Percentiles rank a stretch among this genome's conserved stretches.
Evolutionary conservation across 495 filamentous ascomycete genomes (phyloP).

Genomic region (Aspergillus cavernicola): DNA sequence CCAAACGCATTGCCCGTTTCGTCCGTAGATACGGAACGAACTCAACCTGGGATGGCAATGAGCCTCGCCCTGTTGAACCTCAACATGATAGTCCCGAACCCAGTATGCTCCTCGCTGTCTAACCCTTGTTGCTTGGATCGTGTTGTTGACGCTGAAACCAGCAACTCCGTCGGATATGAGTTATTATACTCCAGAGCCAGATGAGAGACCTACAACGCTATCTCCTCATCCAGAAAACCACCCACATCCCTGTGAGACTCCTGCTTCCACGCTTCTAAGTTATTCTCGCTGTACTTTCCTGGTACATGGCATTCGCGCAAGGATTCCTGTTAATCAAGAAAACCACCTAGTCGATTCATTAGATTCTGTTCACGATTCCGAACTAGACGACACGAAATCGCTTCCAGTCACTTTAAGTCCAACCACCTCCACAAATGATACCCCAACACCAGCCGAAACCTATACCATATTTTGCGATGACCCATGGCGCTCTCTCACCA

Average conservation of each 20-base stretch:
- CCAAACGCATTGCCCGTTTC: constrained; percentile 39
- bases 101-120: constrained; percentile 19
- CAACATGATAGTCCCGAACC: constrained; percentile 31
- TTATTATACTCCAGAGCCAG: constrained; percentile 39
- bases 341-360: constrained; percentile 9
- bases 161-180: constrained; percentile 44
- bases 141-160: constrained; percentile 12
- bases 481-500: constrained; percentile 11
- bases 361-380: constrained; percentile 13
- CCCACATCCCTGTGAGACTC: constrained; percentile 29
- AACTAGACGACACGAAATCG: constrained; percentile 11
- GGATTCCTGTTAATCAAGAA: constrained; percentile 7
- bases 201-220: constrained; percentile 31
- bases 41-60: constrained; percentile 15
- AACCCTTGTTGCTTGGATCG: neutral
- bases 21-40: constrained; percentile 31
- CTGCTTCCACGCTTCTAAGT: neutral
- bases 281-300: neutral
- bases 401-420: constrained; percentile 11
- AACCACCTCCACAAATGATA: neutral
- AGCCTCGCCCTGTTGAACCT: constrained; percentile 16
- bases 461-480: neutral
- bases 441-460: constrained; percentile 5
- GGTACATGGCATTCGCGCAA: neutral
- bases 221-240: constrained; percentile 31